phyloP scores from a whole-genome alignment of 257 asterid genomes.

The Solanum stenotomum region DNA sequence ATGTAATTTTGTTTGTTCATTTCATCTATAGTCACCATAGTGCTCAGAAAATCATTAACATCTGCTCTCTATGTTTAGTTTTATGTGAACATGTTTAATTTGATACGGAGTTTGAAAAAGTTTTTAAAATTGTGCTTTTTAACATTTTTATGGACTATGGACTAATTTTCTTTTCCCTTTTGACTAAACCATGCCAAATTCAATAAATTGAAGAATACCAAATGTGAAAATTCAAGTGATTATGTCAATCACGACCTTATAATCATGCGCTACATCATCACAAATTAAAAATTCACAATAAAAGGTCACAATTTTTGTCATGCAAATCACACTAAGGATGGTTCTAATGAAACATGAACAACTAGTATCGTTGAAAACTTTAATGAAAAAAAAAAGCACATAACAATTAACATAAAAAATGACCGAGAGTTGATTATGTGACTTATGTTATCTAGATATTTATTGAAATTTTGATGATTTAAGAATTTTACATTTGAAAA shows the following conservation, averaged over 20 bases:
- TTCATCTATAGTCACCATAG: no score
- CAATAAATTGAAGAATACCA: neutral
- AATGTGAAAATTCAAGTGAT: neutral
- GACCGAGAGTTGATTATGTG: neutral
- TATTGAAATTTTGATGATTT: neutral
- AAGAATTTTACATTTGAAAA: no score
- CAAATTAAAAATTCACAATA: neutral
- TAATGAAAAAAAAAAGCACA: neutral
- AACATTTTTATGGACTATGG: neutral
- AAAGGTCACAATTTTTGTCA: neutral
- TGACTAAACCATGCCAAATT: neutral
- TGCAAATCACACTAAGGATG: neutral
- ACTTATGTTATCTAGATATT: neutral
- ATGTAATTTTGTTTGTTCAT: no score
- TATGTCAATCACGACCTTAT: neutral
- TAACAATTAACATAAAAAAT: no score
- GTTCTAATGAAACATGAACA: neutral
- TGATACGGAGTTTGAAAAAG: neutral
- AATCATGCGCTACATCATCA: neutral
- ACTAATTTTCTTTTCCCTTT: neutral
- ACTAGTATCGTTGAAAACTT: neutral
- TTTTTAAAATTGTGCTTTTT: neutral
- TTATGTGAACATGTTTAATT: neutral
- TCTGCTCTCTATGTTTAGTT: accelerated
- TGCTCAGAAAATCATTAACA: neutral